phyloP scores from a whole-genome alignment of 441 rosid species.

The Gossypium gossypioides region DNA sequence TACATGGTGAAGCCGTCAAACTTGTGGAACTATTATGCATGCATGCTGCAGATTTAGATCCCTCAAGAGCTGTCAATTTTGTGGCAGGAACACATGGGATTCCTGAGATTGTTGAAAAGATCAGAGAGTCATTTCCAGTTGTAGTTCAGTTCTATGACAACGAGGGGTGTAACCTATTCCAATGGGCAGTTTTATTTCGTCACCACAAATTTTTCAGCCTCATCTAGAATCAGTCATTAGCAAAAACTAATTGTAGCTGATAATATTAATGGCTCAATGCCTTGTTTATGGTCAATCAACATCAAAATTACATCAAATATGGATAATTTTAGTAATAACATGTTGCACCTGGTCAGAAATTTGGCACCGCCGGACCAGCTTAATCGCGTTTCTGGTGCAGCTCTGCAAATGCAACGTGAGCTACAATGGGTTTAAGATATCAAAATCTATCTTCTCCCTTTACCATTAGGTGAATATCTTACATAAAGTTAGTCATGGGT shows the following conservation, averaged over 20 bases:
- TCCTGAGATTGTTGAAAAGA: not conserved
- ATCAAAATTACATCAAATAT: too few relatives aligned
- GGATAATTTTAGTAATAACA: slow-evolving; percentile 11
- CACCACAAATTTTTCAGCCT: slow-evolving; percentile 30
- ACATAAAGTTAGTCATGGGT: not conserved
- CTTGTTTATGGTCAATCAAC: too few relatives aligned
- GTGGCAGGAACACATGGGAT: not conserved
- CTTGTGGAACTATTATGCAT: not conserved
- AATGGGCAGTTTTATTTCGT: not conserved
- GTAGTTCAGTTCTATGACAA: not conserved
- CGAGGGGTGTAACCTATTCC: not conserved
- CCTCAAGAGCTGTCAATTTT: not conserved
- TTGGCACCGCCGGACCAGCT: slow-evolving; percentile 31
- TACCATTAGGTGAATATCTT: not conserved
- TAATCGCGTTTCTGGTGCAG: slow-evolving; percentile 29
- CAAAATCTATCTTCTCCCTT: not conserved
- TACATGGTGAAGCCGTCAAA: not conserved
- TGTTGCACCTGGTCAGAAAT: slow-evolving; percentile 35
- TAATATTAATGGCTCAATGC: too few relatives aligned
- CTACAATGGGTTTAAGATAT: slow-evolving; percentile 47
- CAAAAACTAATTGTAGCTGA: not conserved
- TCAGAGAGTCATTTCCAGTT: not conserved
- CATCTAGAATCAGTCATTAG: slow-evolving; percentile 11
- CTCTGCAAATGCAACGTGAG: slow-evolving; percentile 46
- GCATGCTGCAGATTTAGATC: not conserved